These are phyloP conservation scores for Oxytropis ochrocephala DNA, from an alignment of 306 rosid genomes.

Conservation along the genomic window DNA sequence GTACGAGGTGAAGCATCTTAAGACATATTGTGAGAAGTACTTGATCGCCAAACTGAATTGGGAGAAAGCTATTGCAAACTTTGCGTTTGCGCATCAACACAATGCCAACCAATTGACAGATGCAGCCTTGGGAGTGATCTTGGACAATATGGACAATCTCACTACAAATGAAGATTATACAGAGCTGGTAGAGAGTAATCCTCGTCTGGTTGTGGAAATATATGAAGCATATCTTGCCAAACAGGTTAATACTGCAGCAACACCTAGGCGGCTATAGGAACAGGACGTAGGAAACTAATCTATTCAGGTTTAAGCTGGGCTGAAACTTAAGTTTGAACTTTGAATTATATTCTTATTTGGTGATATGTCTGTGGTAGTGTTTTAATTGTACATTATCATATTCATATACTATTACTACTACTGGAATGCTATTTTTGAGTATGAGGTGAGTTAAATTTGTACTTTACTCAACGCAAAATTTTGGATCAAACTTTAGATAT, in stretches of 20 bases:
- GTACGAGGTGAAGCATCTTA: slow-evolving; percentile 76
- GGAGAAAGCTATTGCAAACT: slow-evolving; percentile 55
- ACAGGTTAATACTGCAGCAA: slow-evolving; percentile 63
- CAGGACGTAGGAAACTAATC: neutral
- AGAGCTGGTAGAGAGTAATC: slow-evolving; percentile 62
- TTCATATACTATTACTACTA: no score
- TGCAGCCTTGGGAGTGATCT: slow-evolving; percentile 53
- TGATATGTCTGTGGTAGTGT: no score
- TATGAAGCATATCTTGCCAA: slow-evolving; percentile 65
- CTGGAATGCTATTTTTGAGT: no score
- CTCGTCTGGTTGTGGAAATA: slow-evolving; percentile 68
- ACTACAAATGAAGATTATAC: slow-evolving; percentile 50
- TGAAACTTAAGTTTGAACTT: slow-evolving; percentile 8
- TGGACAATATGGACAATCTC: slow-evolving; percentile 60
- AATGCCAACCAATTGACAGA: slow-evolving; percentile 52
- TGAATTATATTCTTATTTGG: slow-evolving; percentile 2
- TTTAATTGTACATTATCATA: no score
- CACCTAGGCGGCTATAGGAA: slow-evolving; percentile 1
- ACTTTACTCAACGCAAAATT: no score
- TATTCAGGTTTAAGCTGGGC: neutral
- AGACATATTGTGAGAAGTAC: slow-evolving; percentile 61
- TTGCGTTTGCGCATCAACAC: slow-evolving; percentile 67
- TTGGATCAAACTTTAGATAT: no score
- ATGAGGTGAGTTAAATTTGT: no score
- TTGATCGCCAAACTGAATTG: slow-evolving; percentile 54